A percentile compares a stretch with the other conserved stretches of the same genome.
These are phyloP conservation scores for Neonectria neomacrospora DNA, from an alignment of 2,329 filamentous ascomycete genomes.

Conservation along the genomic window DNA sequence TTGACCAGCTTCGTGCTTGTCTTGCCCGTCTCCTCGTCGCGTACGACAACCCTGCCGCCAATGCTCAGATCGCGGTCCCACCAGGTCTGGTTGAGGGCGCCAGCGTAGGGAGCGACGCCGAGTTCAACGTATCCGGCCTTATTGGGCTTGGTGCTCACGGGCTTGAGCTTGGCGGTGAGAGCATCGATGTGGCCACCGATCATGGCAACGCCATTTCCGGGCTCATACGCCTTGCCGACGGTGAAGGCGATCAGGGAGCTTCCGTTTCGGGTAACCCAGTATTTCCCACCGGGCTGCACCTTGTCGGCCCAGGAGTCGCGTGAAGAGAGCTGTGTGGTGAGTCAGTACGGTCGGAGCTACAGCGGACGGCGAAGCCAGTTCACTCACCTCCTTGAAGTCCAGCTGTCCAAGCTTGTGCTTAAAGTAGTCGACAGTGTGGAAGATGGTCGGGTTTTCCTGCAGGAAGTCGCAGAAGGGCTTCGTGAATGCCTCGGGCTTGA, in stretches of 20 bases:
- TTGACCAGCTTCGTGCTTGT: constrained; percentile 86
- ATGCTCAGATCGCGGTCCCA: constrained; percentile 96
- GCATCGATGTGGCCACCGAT: constrained; percentile 94
- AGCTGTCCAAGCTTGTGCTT: constrained; percentile 74
- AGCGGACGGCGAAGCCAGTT: not conserved
- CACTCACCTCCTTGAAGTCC: constrained; percentile 76
- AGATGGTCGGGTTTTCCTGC: constrained; percentile 90
- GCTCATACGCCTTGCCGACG: constrained; percentile 81
- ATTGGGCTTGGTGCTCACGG: constrained; percentile 84
- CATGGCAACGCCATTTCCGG: constrained; percentile 88
- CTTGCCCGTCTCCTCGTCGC: constrained; percentile 77
- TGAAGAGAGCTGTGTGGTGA: constrained; percentile 70
- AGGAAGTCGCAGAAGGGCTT: constrained; percentile 90
- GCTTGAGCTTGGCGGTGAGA: constrained; percentile 90
- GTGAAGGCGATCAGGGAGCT: constrained; percentile 87
- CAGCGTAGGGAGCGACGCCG: constrained; percentile 92
- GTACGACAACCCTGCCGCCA: constrained; percentile 88
- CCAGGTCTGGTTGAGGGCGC: constrained; percentile 89
- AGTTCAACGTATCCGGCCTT: constrained; percentile 89
- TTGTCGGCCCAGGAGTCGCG: constrained; percentile 80
- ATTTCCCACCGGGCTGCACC: constrained; percentile 84
- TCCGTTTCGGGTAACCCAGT: constrained; percentile 87
- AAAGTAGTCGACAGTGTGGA: constrained; percentile 87
- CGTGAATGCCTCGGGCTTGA: constrained; percentile 74
- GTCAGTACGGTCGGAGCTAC: constrained; percentile 26